A percentile compares a stretch with the other conserved stretches of the same genome.
Conservation (phyloP, 345 rosid species). For the Eutrema japonicum region DNA sequence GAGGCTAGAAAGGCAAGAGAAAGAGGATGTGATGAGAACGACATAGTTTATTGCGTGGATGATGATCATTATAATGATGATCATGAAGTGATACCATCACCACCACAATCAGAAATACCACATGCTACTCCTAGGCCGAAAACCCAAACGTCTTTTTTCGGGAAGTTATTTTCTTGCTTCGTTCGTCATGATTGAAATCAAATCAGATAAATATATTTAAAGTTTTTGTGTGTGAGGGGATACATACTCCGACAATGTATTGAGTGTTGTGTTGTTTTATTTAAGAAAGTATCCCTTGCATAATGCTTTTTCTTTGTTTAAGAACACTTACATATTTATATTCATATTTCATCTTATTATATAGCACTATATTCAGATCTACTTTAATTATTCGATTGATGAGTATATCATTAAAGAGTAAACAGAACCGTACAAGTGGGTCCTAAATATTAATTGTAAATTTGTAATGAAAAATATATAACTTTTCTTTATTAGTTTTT, state of each 20-base stretch:
- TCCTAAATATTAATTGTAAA: neutral
- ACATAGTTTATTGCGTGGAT: slow-evolving; percentile 34
- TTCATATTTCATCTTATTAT: slow-evolving; percentile 3
- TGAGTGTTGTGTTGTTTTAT: slow-evolving; percentile 11
- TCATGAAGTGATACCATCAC: slow-evolving; percentile 24
- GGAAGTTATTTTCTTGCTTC: slow-evolving; percentile 49
- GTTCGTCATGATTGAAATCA: slow-evolving; percentile 45
- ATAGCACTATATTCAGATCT: neutral
- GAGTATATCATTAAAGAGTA: slow-evolving; percentile 15
- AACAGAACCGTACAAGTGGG: slow-evolving; percentile 8
- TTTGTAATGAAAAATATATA: slow-evolving; percentile 12
- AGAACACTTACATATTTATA: neutral
- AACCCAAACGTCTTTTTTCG: slow-evolving; percentile 24
- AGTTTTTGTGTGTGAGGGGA: neutral
- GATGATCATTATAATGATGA: slow-evolving; percentile 22
- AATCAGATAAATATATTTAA: neutral
- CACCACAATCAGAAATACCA: slow-evolving; percentile 23
- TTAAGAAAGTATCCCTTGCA: neutral
- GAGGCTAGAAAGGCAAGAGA: slow-evolving; percentile 53
- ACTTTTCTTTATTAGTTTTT: neutral
- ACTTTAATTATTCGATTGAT: slow-evolving; percentile 27
- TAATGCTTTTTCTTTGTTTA: neutral
- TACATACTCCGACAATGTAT: neutral
- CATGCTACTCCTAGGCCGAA: slow-evolving; percentile 11
- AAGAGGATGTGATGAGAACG: slow-evolving; percentile 48